Evolutionary conservation across 1,284 basidiomycete genomes (phyloP).

Genomic region (Tylopilus sp.): DNA sequence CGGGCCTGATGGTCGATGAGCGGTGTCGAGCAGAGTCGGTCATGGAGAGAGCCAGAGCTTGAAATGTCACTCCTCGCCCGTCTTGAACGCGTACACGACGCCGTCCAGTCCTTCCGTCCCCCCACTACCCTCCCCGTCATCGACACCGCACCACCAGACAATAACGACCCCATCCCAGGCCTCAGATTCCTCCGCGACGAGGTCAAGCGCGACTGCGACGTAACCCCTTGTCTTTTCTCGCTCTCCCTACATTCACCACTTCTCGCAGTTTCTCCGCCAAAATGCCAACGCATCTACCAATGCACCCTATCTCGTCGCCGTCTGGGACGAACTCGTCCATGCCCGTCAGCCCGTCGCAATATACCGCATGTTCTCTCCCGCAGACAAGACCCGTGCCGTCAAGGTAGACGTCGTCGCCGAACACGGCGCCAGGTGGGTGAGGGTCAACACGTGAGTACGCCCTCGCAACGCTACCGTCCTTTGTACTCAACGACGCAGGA

Average conservation of each 20-base stretch:
- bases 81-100: too few relatives aligned
- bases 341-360: slow-evolving; percentile 59
- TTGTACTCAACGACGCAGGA: slow-evolving; percentile 39
- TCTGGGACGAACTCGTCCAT: slow-evolving; percentile 71
- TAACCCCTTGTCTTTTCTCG: slow-evolving; percentile 3
- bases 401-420: slow-evolving; percentile 80
- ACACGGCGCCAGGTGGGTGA: slow-evolving; percentile 69
- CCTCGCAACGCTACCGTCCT: background rate
- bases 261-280: slow-evolving; percentile 61
- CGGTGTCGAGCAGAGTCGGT: slow-evolving; percentile 20
- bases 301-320: slow-evolving; percentile 69
- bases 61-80: background rate
- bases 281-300: slow-evolving; percentile 43
- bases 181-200: slow-evolving; percentile 40
- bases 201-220: slow-evolving; percentile 41
- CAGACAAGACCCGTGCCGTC: slow-evolving; percentile 25
- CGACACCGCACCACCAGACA: background rate
- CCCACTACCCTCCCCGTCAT: slow-evolving; percentile 1
- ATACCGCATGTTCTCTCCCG: slow-evolving; percentile 46
- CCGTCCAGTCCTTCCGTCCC: slow-evolving; percentile 6
- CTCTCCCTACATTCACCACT: background rate
- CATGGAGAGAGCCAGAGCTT: slow-evolving; percentile 4
- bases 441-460: slow-evolving; percentile 76
- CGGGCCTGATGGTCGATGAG: slow-evolving; percentile 21
- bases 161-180: slow-evolving; percentile 33